Percentiles rank a stretch among this genome's conserved stretches.
Conservation (phyloP, 345 rosid species). For the Ailanthus altissimus region DNA sequence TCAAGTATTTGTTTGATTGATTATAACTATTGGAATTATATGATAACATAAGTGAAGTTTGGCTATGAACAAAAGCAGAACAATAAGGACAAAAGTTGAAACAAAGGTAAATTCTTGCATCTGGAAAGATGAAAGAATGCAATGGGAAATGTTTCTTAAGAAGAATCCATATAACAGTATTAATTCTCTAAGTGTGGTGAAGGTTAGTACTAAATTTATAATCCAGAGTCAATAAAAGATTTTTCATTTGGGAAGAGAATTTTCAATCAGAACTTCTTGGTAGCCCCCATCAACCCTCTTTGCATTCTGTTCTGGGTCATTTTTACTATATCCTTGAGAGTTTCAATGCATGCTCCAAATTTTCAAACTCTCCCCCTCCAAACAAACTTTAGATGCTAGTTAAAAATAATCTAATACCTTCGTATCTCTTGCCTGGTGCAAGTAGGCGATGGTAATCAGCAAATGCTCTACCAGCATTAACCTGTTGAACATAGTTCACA, state of each 20-base stretch:
- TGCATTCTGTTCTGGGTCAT: neutral
- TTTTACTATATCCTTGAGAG: neutral
- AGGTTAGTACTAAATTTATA: neutral
- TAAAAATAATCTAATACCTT: constrained; percentile 51
- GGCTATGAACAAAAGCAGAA: too few relatives aligned
- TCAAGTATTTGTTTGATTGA: too few relatives aligned
- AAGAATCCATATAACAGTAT: neutral
- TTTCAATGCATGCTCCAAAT: neutral
- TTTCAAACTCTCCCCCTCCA: neutral
- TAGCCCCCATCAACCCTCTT: neutral
- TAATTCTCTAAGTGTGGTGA: neutral
- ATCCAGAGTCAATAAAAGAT: neutral
- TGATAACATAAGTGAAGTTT: too few relatives aligned
- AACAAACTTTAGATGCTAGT: neutral
- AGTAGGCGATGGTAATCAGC: constrained; percentile 84
- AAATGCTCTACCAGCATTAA: constrained; percentile 58
- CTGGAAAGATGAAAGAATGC: neutral
- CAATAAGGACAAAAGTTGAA: too few relatives aligned
- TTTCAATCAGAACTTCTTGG: neutral
- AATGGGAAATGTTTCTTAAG: neutral
- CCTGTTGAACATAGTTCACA: constrained; percentile 40
- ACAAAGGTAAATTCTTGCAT: too few relatives aligned
- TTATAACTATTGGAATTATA: too few relatives aligned
- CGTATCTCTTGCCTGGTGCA: constrained; percentile 64
- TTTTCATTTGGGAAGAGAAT: constrained; percentile 3